These are phyloP conservation scores for Salix koriyanagi DNA, from an alignment of 345 rosid genomes.

Conservation along the genomic window DNA sequence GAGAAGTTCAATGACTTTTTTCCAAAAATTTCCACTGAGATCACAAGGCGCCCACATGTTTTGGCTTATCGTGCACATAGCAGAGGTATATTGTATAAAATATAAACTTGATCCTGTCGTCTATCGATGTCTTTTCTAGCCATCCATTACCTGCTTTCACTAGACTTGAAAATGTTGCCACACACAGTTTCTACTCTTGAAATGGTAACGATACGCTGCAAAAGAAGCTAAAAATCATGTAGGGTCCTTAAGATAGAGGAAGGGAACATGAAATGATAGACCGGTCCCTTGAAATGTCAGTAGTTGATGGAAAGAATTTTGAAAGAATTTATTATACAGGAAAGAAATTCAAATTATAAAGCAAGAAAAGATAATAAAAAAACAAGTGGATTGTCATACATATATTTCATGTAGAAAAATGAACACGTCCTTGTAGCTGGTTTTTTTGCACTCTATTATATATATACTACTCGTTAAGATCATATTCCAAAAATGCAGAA, in stretches of 20 bases:
- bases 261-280: not conserved
- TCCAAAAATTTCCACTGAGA: constrained; percentile 10
- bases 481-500: no score
- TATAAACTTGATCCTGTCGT: not conserved
- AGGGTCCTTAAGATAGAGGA: not conserved
- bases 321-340: no score
- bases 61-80: not conserved
- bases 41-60: not conserved
- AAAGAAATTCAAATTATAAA: no score
- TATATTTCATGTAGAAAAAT: no score
- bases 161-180: not conserved
- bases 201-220: not conserved
- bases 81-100: not conserved
- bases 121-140: not conserved
- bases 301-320: not conserved
- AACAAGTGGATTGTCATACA: no score
- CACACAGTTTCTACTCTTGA: not conserved
- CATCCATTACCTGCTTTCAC: not conserved
- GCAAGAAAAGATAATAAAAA: no score
- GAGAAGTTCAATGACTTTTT: not conserved
- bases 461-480: no score
- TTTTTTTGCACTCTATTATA: no score
- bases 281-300: not conserved
- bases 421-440: no score
- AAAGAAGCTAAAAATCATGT: not conserved